Percentiles rank a stretch among this genome's conserved stretches.
Conservation (phyloP, 1,139 yeast species). For the Meyerozyma elateridarum region DNA sequence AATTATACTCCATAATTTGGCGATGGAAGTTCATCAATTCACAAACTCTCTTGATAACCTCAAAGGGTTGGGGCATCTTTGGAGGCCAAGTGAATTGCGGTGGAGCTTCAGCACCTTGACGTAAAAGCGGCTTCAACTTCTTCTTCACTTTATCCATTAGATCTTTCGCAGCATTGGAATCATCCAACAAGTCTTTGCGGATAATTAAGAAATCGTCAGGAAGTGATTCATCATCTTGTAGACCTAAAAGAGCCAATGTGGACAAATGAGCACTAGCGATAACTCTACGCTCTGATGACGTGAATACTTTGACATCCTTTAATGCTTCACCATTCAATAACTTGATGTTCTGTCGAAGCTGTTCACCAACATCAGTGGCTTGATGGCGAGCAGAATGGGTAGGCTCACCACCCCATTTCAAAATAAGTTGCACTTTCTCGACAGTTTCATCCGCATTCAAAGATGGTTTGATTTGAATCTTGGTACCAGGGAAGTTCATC, state of each 20-base stretch:
- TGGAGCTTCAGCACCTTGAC: constrained; percentile 98
- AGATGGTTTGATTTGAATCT: constrained; percentile 91
- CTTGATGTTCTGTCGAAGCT: constrained; percentile 85
- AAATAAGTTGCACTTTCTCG: constrained; percentile 90
- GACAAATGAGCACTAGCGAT: constrained; percentile 88
- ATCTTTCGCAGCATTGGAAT: constrained; percentile 97
- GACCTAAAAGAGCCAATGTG: constrained; percentile 75
- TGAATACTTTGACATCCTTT: constrained; percentile 78
- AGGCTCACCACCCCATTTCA: constrained; percentile 99
- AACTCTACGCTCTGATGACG: constrained; percentile 93
- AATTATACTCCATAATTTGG: constrained; percentile 79
- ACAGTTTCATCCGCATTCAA: constrained; percentile 56
- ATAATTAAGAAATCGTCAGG: constrained; percentile 79
- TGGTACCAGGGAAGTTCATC: constrained; percentile 90
- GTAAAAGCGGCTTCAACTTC: constrained; percentile 85
- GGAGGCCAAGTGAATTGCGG: constrained; percentile 99
- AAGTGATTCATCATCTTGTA: constrained; percentile 50
- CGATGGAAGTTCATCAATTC: constrained; percentile 93
- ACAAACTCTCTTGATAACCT: constrained; percentile 88
- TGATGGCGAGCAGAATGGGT: constrained; percentile 96
- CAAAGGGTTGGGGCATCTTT: constrained; percentile 95
- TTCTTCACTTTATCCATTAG: constrained; percentile 97
- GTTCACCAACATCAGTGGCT: constrained; percentile 93
- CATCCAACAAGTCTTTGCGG: constrained; percentile 89
- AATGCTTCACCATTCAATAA: constrained; percentile 80